Conservation (phyloP, 768 basidiomycete species). For the Russula olivacea region DNA sequence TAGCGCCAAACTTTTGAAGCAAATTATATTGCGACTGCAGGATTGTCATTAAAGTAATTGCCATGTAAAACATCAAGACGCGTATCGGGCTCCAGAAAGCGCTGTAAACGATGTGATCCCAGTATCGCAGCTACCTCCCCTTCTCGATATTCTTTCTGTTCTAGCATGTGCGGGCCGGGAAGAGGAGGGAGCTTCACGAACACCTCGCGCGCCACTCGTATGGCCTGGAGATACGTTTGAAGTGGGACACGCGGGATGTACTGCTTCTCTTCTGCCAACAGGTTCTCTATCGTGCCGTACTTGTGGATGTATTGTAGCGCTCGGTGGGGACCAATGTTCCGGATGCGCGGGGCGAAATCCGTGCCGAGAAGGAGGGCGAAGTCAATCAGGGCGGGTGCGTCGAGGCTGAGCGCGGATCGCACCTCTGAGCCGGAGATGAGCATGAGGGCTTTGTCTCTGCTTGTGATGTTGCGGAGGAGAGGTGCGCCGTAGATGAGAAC, state of each 20-base stretch:
- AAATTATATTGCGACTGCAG: constrained; percentile 27
- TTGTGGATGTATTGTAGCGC: constrained; percentile 72
- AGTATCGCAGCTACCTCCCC: constrained; percentile 42
- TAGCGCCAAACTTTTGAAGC: neutral
- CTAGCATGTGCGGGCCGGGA: constrained; percentile 39
- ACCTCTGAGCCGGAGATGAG: constrained; percentile 60
- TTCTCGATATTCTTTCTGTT: constrained; percentile 38
- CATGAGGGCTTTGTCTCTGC: constrained; percentile 50
- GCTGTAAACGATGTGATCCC: constrained; percentile 46
- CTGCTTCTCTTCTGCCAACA: constrained; percentile 48
- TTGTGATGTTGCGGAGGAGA: constrained; percentile 71
- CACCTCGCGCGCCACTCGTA: constrained; percentile 54
- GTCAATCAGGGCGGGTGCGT: constrained; percentile 61
- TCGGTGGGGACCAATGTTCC: constrained; percentile 68
- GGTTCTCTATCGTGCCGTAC: constrained; percentile 65
- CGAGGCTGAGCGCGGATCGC: constrained; percentile 51
- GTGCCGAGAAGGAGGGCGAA: constrained; percentile 86
- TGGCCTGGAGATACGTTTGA: constrained; percentile 56
- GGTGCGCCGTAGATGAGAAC: constrained; percentile 80
- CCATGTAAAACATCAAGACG: constrained; percentile 46
- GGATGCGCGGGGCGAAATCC: constrained; percentile 84
- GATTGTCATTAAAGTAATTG: constrained; percentile 65
- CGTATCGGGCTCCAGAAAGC: constrained; percentile 37
- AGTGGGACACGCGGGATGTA: constrained; percentile 45
- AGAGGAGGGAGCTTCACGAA: constrained; percentile 63